Evolutionary conservation across 2,329 filamentous ascomycete genomes (phyloP).

Genomic region (Myriosclerotinia duriaeana): DNA sequence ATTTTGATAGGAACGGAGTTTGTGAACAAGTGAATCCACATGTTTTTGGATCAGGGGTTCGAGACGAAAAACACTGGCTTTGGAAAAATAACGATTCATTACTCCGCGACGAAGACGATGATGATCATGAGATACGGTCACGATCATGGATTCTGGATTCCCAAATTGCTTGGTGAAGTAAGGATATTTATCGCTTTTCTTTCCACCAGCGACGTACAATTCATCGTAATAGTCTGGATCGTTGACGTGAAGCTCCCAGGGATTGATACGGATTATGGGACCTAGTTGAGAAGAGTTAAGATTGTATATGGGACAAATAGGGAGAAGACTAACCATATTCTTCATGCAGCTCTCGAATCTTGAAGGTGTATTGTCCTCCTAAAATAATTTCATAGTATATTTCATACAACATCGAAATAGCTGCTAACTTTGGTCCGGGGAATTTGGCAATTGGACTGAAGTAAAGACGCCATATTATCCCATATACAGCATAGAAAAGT

Average conservation of each 20-base stretch:
- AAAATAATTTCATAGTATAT: conserved; percentile 47
- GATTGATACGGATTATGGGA: conserved; percentile 43
- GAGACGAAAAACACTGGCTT: conserved; percentile 26
- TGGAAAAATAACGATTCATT: conserved; percentile 33
- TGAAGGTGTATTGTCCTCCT: conserved; percentile 46
- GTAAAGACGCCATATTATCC: conserved; percentile 37
- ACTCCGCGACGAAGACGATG: conserved; percentile 30
- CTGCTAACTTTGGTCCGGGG: conserved; percentile 41
- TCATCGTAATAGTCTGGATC: conserved; percentile 44
- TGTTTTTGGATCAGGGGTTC: conserved; percentile 30
- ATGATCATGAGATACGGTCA: conserved; percentile 28
- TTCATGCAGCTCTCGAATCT: conserved; percentile 46
- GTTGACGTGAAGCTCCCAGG: conserved; percentile 45
- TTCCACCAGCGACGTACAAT: conserved; percentile 40
- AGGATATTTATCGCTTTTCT: conserved; percentile 26
- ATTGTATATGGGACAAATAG: neutral
- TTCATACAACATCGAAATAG: conserved; percentile 37
- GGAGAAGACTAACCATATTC: conserved; percentile 39
- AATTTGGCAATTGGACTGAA: conserved; percentile 41
- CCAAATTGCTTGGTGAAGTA: conserved; percentile 25
- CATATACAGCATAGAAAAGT: conserved; percentile 13
- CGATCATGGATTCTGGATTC: conserved; percentile 23
- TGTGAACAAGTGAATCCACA: conserved; percentile 22
- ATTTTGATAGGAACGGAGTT: conserved; percentile 23
- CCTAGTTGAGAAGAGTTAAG: neutral